Evolutionary conservation across 1,284 basidiomycete species (phyloP).

Genomic region (Athelia sp.): DNA sequence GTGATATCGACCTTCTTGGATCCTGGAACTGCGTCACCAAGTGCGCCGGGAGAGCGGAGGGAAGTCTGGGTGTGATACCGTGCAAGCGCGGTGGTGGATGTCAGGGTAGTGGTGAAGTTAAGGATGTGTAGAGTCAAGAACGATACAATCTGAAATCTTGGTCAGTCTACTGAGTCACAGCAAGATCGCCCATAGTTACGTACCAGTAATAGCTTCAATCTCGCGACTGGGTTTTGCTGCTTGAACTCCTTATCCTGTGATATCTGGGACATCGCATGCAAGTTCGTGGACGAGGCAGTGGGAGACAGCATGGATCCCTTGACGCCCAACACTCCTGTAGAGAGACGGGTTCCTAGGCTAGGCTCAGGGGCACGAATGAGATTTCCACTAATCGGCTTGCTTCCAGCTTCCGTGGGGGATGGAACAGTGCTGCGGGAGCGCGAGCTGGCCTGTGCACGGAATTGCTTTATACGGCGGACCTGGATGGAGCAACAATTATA

Average conservation of each 20-base stretch:
- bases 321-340: constrained; percentile 52
- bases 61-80: constrained; percentile 13
- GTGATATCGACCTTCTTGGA: constrained; percentile 59
- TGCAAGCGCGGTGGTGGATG: constrained; percentile 40
- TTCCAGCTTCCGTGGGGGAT: not conserved
- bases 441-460: constrained; percentile 35
- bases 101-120: constrained; percentile 91
- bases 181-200: constrained; percentile 20
- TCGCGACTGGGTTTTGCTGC: constrained; percentile 76
- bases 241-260: constrained; percentile 18
- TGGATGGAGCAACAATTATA: constrained; percentile 13
- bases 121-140: constrained; percentile 89
- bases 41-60: constrained; percentile 26
- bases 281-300: constrained; percentile 14
- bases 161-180: constrained; percentile 1
- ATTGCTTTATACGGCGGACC: constrained; percentile 47
- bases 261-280: constrained; percentile 11
- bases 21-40: constrained; percentile 24
- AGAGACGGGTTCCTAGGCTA: constrained; percentile 39
- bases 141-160: constrained; percentile 61
- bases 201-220: constrained; percentile 87
- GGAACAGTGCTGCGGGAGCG: constrained; percentile 22
- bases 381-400: not conserved
- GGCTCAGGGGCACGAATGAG: constrained; percentile 10
- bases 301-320: constrained; percentile 55